Base-by-base conservation (phyloP, 2,329 filamentous ascomycete species). In the Botryosphaeria dothidea region DNA sequence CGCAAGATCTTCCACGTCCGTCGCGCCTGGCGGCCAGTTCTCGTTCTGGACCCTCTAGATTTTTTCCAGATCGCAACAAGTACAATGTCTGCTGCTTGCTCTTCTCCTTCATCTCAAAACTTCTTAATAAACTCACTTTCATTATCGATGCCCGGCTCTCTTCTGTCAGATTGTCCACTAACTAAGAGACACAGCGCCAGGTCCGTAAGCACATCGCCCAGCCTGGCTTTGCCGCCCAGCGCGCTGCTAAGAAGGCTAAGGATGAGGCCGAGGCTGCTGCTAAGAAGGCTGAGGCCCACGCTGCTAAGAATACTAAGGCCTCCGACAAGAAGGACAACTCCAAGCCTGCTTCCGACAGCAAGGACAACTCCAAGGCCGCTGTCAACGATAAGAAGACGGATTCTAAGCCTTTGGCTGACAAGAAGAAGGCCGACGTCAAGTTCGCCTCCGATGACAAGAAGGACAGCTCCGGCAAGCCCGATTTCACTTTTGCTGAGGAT, bases 401-500 rank as follows among this genome's bases (percentile, higher is more conserved):
- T 46, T 11, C 65, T 7, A 61, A 63, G 52, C 19, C 23, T 31
- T 15, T 61, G 15, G 38, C 38, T 46, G 43, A 49, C 11, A 57
- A 65, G 29, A 19, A n/a, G 7, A 21, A 31, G 17, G 48, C 7
- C n/a, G 25, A 49, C 11, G 3, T 23, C 23, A 65, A 65, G 64
- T 13, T 15, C 15, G 45, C 38, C n/a, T 8, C 57, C 21, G 19
- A 62, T 13, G 34, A 31, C 41, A 62, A 46, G 38, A 56, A 66
- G 21, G 21, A 38, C 9, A 31, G 27, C 23, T 54, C 34, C 8
- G 27, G n/a, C 29, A 62, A 65, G 17, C 46, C 61, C 13, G 48
- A 63, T 29, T 65, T 66, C 31, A 31, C 41, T 23, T 80, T 73
- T 68, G 79, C 77, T 0, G 54, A 71, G 0, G 77, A 78, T 43